Evolutionary conservation across 1,284 basidiomycete genomes (phyloP).

Genomic region (Meripilus lineatus): DNA sequence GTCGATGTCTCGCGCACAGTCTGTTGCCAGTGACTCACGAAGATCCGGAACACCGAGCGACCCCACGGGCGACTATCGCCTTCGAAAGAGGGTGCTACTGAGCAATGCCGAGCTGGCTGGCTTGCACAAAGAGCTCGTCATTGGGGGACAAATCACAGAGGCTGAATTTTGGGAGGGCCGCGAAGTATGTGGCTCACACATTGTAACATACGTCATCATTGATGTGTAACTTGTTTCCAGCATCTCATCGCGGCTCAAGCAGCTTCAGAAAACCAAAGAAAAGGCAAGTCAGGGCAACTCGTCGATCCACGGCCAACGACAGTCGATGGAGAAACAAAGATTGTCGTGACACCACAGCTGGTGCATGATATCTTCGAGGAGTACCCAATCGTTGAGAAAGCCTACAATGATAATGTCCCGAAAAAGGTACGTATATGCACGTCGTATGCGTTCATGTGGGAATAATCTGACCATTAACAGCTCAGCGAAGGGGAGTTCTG

Average conservation of each 20-base stretch:
- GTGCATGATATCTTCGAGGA: conserved; percentile 97
- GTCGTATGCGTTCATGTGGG: conserved; percentile 11
- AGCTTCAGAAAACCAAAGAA: conserved; percentile 68
- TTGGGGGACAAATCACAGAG: conserved; percentile 82
- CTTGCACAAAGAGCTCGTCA: conserved; percentile 83
- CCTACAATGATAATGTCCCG: conserved; percentile 92
- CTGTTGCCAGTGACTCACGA: conserved; percentile 52
- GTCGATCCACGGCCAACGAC: conserved; percentile 88
- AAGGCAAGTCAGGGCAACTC: conserved; percentile 80
- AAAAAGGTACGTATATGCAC: conserved; percentile 48
- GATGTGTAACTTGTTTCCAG: conserved; percentile 29
- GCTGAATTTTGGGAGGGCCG: conserved; percentile 94
- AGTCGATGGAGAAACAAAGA: conserved; percentile 80
- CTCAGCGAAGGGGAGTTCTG: conserved; percentile 91
- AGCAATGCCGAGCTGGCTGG: conserved; percentile 70
- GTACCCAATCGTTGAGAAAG: conserved; percentile 91
- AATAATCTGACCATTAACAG: conserved; percentile 33
- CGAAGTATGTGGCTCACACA: conserved; percentile 51
- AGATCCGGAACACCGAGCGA: conserved; percentile 55
- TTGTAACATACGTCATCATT: conserved; percentile 5
- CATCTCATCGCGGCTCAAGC: conserved; percentile 70
- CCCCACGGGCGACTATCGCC: conserved; percentile 57
- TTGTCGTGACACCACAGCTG: conserved; percentile 89
- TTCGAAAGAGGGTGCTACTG: conserved; percentile 78
- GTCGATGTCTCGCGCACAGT: conserved; percentile 53